Percentiles rank a stretch among this genome's conserved stretches.
phyloP scores from a whole-genome alignment of 371 early-diverging fungal genomes.

The Mortierella sp. region DNA sequence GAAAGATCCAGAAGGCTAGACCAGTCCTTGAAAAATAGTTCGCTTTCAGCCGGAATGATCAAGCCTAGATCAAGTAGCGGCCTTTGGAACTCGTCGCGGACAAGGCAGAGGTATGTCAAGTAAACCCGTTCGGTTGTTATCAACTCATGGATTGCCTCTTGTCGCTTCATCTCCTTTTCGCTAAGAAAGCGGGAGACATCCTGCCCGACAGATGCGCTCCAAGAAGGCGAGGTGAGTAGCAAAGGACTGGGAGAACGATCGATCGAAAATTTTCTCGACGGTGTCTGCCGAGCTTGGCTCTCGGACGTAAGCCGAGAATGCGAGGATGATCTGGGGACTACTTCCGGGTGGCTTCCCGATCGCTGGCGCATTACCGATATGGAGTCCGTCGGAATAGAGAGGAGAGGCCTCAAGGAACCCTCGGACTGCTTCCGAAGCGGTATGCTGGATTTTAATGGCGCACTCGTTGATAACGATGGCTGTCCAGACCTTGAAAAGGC shows the following conservation, averaged over 20 bases:
- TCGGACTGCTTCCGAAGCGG: constrained; percentile 35
- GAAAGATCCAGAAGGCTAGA: constrained; percentile 43
- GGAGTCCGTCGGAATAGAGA: constrained; percentile 20
- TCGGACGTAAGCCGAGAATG: constrained; percentile 24
- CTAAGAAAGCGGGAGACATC: constrained; percentile 21
- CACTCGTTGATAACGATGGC: constrained; percentile 18
- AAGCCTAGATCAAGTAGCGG: constrained; percentile 59
- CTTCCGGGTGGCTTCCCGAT: constrained; percentile 44
- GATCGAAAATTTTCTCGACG: background rate
- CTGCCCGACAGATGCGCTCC: constrained; percentile 36
- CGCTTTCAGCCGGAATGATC: constrained; percentile 35
- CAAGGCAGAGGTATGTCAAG: constrained; percentile 84
- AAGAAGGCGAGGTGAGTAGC: constrained; percentile 29
- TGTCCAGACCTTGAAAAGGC: background rate
- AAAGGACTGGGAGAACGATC: constrained; percentile 30
- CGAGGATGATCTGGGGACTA: background rate
- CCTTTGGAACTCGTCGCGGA: constrained; percentile 78
- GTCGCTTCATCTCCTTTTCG: constrained; percentile 82
- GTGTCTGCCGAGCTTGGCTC: background rate
- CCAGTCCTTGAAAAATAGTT: constrained; percentile 41
- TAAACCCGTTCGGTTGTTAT: constrained; percentile 89
- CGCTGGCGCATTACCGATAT: constrained; percentile 24
- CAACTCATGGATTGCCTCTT: constrained; percentile 92
- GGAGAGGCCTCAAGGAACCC: constrained; percentile 21
- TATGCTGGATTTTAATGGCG: constrained; percentile 26